phyloP scores from a whole-genome alignment of 2,329 filamentous ascomycete species.

The Xylariaceae sp. region DNA sequence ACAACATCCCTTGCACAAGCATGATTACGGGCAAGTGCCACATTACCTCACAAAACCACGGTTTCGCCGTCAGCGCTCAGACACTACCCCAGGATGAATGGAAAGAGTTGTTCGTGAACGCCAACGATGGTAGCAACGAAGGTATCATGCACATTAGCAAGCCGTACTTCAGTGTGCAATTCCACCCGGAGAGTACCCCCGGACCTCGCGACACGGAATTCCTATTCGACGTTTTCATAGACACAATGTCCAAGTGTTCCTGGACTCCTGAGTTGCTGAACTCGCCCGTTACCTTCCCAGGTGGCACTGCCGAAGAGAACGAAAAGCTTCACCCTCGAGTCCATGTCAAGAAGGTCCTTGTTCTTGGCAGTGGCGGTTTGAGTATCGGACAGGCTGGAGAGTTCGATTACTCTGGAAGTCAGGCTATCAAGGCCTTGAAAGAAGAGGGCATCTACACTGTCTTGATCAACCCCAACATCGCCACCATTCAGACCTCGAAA shows the following conservation, averaged over 20 bases:
- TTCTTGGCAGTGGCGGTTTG: constrained; percentile 89
- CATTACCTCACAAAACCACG: constrained; percentile 98
- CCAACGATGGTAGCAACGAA: constrained; percentile 97
- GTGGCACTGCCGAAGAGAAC: constrained; percentile 75
- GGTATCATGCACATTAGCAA: constrained; percentile 82
- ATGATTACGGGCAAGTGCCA: constrained; percentile 94
- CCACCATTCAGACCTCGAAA: constrained; percentile 97
- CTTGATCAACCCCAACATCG: constrained; percentile 98
- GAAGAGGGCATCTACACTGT: constrained; percentile 97
- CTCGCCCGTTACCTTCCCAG: constrained; percentile 78
- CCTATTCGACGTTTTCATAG: constrained; percentile 93
- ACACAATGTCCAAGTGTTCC: constrained; percentile 70
- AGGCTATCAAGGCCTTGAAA: constrained; percentile 97
- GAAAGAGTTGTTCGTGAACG: constrained; percentile 95
- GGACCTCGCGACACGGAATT: constrained; percentile 94
- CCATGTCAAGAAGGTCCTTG: constrained; percentile 86
- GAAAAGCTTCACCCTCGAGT: constrained; percentile 70
- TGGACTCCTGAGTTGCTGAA: constrained; percentile 61
- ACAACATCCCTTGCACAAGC: constrained; percentile 97
- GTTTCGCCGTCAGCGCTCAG: constrained; percentile 81
- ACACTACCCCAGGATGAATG: constrained; percentile 67
- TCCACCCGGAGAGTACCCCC: constrained; percentile 95
- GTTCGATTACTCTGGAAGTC: constrained; percentile 97
- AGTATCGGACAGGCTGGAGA: constrained; percentile 98
- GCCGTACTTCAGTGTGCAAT: constrained; percentile 99